A percentile compares a stretch with the other conserved stretches of the same genome.
These are phyloP conservation scores for Neurospora sp. DNA, from an alignment of 495 filamentous ascomycete species.

Conservation along the genomic window DNA sequence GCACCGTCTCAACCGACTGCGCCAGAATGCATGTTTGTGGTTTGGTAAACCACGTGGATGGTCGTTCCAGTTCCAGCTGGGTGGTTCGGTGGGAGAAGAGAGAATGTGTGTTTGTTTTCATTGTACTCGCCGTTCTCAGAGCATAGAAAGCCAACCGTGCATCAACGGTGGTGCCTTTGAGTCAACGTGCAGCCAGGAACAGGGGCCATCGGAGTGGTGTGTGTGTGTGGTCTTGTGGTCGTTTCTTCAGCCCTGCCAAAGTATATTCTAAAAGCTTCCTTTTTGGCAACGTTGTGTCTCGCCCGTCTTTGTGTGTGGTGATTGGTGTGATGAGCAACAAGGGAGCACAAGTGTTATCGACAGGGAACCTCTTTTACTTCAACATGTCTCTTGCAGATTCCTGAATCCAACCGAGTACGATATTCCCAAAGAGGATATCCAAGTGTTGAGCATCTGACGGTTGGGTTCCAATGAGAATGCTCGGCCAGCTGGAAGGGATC, in stretches of 20 bases:
- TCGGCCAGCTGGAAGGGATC: background rate
- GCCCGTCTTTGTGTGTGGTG: background rate
- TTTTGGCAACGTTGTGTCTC: background rate
- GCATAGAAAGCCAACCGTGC: background rate
- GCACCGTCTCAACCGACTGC: background rate
- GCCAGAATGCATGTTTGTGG: background rate
- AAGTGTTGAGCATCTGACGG: background rate
- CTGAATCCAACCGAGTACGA: background rate
- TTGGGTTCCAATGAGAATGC: background rate
- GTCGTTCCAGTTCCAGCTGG: background rate
- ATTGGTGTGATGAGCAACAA: background rate
- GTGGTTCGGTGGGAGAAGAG: background rate
- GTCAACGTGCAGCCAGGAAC: background rate
- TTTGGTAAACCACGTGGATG: background rate
- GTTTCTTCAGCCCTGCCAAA: background rate
- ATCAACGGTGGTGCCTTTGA: background rate
- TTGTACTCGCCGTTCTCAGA: background rate
- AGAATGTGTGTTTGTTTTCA: background rate
- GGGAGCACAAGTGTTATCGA: background rate
- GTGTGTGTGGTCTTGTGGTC: background rate
- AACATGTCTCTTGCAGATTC: background rate
- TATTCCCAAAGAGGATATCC: background rate
- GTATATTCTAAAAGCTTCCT: background rate
- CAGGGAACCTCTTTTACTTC: background rate
- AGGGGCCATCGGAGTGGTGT: background rate